A percentile compares a stretch with the other conserved stretches of the same genome.
Conservation (phyloP, 176 grass and related monocot genomes). For the Cenchrus purpureus region DNA sequence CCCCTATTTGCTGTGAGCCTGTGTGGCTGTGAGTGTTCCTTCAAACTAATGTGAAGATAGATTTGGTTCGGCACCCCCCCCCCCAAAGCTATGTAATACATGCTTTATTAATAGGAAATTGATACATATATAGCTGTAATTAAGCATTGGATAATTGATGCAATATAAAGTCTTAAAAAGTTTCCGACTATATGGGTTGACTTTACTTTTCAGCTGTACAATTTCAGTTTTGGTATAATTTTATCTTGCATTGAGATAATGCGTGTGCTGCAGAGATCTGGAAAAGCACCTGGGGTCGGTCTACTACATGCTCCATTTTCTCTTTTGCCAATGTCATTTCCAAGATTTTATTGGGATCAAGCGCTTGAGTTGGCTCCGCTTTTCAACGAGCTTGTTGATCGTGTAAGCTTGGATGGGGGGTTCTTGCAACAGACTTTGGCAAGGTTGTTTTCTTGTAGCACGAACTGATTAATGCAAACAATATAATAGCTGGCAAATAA, state of each 20-base stretch:
- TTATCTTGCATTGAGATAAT: too few species aligned
- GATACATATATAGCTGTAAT: too few species aligned
- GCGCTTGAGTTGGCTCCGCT: constrained; percentile 62
- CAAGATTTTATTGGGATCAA: constrained; percentile 58
- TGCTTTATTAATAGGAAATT: too few species aligned
- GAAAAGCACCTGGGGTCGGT: constrained; percentile 58
- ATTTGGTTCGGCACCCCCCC: too few species aligned
- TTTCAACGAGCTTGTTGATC: constrained; percentile 70
- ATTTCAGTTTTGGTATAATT: not conserved
- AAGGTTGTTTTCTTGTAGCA: constrained; percentile 38
- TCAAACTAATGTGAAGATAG: too few species aligned
- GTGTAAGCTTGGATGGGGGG: constrained; percentile 57
- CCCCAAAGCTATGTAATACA: too few species aligned
- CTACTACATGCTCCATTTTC: constrained; percentile 70
- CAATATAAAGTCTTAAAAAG: too few species aligned
- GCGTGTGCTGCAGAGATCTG: constrained; percentile 56
- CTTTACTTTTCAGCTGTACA: not conserved
- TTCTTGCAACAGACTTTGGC: constrained; percentile 66
- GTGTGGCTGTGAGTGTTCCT: too few species aligned
- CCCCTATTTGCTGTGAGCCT: too few species aligned
- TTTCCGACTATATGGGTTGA: not conserved
- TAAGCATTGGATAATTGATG: too few species aligned
- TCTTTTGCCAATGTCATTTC: constrained; percentile 58
- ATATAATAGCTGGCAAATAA: not conserved
- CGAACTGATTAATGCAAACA: not conserved